These are phyloP conservation scores for Sistotremastrum suecicum DNA, from an alignment of 768 basidiomycete species.

Conservation along the genomic window DNA sequence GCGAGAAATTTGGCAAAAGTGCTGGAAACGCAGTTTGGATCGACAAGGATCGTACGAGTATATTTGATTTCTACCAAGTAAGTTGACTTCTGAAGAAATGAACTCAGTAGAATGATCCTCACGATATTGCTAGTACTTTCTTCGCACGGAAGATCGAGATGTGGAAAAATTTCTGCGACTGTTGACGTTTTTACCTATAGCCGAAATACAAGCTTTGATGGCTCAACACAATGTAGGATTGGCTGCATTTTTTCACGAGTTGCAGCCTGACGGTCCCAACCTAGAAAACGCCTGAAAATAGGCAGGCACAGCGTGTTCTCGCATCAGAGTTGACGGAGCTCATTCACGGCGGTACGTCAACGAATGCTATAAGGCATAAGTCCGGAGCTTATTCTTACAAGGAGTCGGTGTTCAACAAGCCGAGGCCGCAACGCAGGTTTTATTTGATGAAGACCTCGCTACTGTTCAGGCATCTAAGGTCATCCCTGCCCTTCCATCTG, in stretches of 20 bases:
- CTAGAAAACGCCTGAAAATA: slow-evolving; percentile 22
- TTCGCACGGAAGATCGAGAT: slow-evolving; percentile 67
- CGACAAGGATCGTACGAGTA: slow-evolving; percentile 60
- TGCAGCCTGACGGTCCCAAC: slow-evolving; percentile 1
- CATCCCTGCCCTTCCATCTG: slow-evolving; percentile 42
- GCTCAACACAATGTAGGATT: slow-evolving; percentile 38
- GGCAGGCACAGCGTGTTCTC: slow-evolving; percentile 35
- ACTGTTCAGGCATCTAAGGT: slow-evolving; percentile 41
- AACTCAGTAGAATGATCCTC: not conserved
- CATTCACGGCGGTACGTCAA: slow-evolving; percentile 38
- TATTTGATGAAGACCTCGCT: slow-evolving; percentile 27
- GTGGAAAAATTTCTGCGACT: slow-evolving; percentile 67
- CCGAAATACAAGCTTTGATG: slow-evolving; percentile 43
- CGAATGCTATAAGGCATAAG: not conserved
- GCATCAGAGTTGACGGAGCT: slow-evolving; percentile 47
- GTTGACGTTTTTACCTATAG: slow-evolving; percentile 61
- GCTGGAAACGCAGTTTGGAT: slow-evolving; percentile 94
- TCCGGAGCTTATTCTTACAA: slow-evolving; percentile 7
- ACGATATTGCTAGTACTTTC: slow-evolving; percentile 57
- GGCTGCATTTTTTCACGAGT: not conserved
- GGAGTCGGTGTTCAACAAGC: slow-evolving; percentile 28
- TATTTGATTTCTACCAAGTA: slow-evolving; percentile 93
- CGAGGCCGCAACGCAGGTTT: slow-evolving; percentile 27
- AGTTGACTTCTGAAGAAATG: slow-evolving; percentile 5
- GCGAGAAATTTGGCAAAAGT: slow-evolving; percentile 96